Percentiles rank a stretch among this genome's conserved stretches.
phyloP scores from a whole-genome alignment of 768 basidiomycete species.

The Gymnopilus dilepis region DNA sequence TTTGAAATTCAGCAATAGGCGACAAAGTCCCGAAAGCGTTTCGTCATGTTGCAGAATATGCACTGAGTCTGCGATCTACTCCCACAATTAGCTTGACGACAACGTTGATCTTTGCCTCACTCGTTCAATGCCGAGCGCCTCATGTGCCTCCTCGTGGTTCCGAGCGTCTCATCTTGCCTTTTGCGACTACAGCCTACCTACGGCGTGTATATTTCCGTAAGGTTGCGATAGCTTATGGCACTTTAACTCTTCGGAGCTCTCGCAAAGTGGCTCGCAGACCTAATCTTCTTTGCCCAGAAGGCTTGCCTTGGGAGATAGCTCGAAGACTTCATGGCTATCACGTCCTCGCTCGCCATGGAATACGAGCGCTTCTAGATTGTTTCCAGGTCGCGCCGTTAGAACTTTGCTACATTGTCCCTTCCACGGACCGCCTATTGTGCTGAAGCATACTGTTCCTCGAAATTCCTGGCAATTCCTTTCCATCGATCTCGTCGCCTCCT shows the following conservation, averaged over 20 bases:
- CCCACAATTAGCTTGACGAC: too few relatives aligned
- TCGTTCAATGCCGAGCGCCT: background rate
- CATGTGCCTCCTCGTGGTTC: background rate
- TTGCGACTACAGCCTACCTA: constrained; percentile 6
- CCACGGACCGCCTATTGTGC: background rate
- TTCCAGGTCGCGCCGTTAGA: too few relatives aligned
- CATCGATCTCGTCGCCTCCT: background rate
- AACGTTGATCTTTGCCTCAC: background rate
- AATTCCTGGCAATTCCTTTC: background rate
- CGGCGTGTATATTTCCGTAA: background rate
- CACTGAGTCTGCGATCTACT: too few relatives aligned
- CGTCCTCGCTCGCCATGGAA: constrained; percentile 1
- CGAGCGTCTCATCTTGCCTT: background rate
- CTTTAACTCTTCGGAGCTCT: constrained; percentile 6
- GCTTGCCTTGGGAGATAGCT: background rate
- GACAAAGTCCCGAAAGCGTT: too few relatives aligned
- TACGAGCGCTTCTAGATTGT: background rate
- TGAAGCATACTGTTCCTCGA: background rate
- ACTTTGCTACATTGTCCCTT: background rate
- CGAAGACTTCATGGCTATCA: background rate
- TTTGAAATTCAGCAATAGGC: too few relatives aligned
- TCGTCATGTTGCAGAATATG: too few relatives aligned
- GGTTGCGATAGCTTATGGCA: background rate
- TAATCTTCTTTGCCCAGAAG: constrained; percentile 15
- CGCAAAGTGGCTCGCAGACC: background rate